phyloP scores from a whole-genome alignment of 2,329 filamentous ascomycete species.

The Xenoacremonium recifei region DNA sequence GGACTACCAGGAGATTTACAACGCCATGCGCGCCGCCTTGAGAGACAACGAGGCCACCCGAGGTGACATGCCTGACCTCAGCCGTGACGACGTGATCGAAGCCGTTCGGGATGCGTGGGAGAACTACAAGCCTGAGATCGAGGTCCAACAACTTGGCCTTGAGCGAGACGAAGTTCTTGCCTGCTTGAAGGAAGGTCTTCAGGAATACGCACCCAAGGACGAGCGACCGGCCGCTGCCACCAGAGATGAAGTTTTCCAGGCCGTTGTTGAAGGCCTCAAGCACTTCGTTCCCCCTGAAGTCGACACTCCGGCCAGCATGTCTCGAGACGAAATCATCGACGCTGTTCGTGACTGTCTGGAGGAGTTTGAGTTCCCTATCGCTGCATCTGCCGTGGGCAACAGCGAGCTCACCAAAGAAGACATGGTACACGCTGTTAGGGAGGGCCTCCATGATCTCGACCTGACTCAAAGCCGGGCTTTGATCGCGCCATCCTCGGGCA shows the following conservation, averaged over 20 bases:
- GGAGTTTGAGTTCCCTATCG: conserved; percentile 73
- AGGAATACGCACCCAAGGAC: conserved; percentile 64
- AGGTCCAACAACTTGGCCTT: conserved; percentile 84
- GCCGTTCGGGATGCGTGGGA: conserved; percentile 92
- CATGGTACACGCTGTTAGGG: conserved; percentile 62
- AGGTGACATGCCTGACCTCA: conserved; percentile 46
- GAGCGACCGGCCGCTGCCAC: conserved; percentile 61
- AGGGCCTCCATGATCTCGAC: conserved; percentile 54
- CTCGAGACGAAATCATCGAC: conserved; percentile 79
- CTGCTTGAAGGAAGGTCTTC: conserved; percentile 81
- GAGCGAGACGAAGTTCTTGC: conserved; percentile 88
- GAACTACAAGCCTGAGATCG: conserved; percentile 89
- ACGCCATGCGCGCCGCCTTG: conserved; percentile 74
- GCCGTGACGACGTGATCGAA: conserved; percentile 79
- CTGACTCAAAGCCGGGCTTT: conserved; percentile 41
- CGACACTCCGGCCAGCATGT: conserved; percentile 66
- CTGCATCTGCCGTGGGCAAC: conserved; percentile 51
- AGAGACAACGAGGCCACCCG: conserved; percentile 55
- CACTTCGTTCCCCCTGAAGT: conserved; percentile 75
- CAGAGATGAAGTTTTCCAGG: conserved; percentile 80
- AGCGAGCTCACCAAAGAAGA: conserved; percentile 56
- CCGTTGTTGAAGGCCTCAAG: conserved; percentile 82
- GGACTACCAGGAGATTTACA: conserved; percentile 83
- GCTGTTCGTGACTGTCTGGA: conserved; percentile 85
- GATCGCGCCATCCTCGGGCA: conserved; percentile 40